These are phyloP conservation scores for Cryptococcus sp. DNA, from an alignment of 1,284 basidiomycete species.

Conservation along the genomic window DNA sequence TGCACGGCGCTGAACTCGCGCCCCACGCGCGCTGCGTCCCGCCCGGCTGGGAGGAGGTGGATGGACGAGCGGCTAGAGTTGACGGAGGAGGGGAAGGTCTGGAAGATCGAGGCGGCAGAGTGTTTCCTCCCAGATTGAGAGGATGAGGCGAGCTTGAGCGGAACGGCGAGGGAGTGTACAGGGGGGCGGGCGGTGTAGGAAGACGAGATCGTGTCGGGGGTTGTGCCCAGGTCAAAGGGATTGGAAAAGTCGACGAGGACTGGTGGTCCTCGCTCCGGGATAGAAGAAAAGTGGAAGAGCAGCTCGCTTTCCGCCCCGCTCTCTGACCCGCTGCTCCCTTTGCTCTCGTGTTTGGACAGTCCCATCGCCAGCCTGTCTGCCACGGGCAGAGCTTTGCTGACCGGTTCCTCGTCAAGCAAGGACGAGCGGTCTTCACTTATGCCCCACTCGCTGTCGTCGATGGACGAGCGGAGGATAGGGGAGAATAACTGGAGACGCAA, in stretches of 20 bases:
- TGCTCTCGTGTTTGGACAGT: too few relatives aligned
- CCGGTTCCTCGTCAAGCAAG: slow-evolving; percentile 11
- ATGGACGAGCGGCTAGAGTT: neutral
- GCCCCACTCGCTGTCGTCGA: slow-evolving; percentile 11
- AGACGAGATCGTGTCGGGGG: neutral
- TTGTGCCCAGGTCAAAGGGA: slow-evolving; percentile 1
- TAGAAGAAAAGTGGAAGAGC: slow-evolving; percentile 10
- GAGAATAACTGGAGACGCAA: slow-evolving; percentile 11
- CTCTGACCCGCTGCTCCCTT: neutral
- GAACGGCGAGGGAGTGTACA: neutral
- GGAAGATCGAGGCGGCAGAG: neutral
- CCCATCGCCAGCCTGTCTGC: neutral
- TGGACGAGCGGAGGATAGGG: slow-evolving; percentile 2
- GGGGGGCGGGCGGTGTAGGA: too few relatives aligned
- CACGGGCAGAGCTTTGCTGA: slow-evolving; percentile 12
- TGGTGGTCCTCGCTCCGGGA: neutral
- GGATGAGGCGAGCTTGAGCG: neutral
- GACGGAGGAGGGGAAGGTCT: slow-evolving; percentile 11
- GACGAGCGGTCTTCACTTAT: slow-evolving; percentile 1
- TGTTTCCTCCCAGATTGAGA: neutral
- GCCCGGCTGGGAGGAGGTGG: neutral
- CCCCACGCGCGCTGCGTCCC: too few relatives aligned
- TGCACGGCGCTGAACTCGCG: neutral
- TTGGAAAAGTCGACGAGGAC: slow-evolving; percentile 15
- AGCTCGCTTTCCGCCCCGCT: neutral